phyloP scores from a whole-genome alignment of 176 grass and related monocot genomes.

The Otatea glauca region DNA sequence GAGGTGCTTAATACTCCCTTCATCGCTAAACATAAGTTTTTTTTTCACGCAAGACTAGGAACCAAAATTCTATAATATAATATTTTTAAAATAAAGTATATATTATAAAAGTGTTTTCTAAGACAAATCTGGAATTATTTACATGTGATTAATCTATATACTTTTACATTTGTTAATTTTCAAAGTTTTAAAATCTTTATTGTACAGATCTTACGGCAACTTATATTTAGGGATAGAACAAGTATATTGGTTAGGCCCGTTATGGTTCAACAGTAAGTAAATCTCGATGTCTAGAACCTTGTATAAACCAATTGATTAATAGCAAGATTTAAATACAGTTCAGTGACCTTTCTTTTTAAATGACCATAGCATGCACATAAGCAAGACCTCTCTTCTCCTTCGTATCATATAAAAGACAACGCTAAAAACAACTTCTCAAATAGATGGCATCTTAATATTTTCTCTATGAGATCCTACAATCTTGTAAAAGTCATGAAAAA shows the following conservation, averaged over 20 bases:
- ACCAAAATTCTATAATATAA: too few species aligned
- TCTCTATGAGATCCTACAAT: too few species aligned
- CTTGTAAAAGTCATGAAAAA: too few species aligned
- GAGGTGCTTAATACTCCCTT: background rate
- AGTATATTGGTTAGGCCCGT: background rate
- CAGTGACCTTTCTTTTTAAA: background rate
- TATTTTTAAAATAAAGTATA: background rate
- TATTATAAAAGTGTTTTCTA: background rate
- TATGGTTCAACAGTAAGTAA: background rate
- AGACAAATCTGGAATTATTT: background rate
- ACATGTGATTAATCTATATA: background rate
- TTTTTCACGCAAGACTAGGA: too few species aligned
- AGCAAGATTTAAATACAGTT: background rate
- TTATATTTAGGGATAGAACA: background rate
- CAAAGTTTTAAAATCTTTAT: background rate
- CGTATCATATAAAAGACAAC: too few species aligned
- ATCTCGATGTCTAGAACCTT: slow-evolving; percentile 12
- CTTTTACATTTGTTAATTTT: background rate
- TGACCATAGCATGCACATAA: background rate
- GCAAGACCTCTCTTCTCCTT: too few species aligned
- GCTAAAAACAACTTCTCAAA: too few species aligned
- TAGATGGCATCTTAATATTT: too few species aligned
- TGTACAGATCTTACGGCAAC: background rate
- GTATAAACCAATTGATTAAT: background rate
- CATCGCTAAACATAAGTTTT: background rate